Percentiles rank a stretch among this genome's conserved stretches.
Evolutionary conservation across 202 grass and related monocot species (phyloP).

Genomic region (Zizania palustris): DNA sequence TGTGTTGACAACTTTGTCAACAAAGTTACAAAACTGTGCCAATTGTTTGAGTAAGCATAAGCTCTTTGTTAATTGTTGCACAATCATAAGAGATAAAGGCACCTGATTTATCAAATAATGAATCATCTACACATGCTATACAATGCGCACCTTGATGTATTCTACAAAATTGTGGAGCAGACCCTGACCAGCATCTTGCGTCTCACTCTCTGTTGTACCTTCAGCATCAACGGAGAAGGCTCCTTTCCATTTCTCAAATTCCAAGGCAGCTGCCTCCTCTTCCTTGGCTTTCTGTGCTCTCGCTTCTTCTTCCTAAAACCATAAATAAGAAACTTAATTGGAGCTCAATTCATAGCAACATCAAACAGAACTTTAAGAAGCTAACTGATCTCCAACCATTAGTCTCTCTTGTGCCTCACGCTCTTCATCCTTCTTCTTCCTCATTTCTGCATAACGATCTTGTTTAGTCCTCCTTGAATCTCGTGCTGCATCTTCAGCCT

Average conservation of each 20-base stretch:
- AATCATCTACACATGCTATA: neutral
- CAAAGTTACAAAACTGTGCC: neutral
- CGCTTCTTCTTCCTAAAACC: constrained; percentile 86
- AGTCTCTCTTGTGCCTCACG: constrained; percentile 79
- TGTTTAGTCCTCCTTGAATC: constrained; percentile 76
- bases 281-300: constrained; percentile 70
- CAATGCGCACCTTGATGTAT: constrained; percentile 74
- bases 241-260: constrained; percentile 98
- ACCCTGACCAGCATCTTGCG: constrained; percentile 71
- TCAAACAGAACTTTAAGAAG: constrained; percentile 24
- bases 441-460: constrained; percentile 81
- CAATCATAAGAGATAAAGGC: constrained; percentile 9
- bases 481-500: constrained; percentile 67
- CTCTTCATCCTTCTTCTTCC: constrained; percentile 91
- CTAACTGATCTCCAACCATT: constrained; percentile 49
- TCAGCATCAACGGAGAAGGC: constrained; percentile 95
- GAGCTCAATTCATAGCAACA: constrained; percentile 14
- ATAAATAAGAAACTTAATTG: constrained; percentile 22
- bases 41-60: neutral
- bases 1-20: neutral
- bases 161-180: constrained; percentile 92
- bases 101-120: constrained; percentile 5
- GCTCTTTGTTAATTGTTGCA: neutral
- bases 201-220: constrained; percentile 90
- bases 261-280: constrained; percentile 64